Percentiles rank a stretch among this genome's conserved stretches.
These are phyloP conservation scores for Exobasidium cylindrosporum DNA, from an alignment of 1,284 basidiomycete genomes.

Conservation along the genomic window DNA sequence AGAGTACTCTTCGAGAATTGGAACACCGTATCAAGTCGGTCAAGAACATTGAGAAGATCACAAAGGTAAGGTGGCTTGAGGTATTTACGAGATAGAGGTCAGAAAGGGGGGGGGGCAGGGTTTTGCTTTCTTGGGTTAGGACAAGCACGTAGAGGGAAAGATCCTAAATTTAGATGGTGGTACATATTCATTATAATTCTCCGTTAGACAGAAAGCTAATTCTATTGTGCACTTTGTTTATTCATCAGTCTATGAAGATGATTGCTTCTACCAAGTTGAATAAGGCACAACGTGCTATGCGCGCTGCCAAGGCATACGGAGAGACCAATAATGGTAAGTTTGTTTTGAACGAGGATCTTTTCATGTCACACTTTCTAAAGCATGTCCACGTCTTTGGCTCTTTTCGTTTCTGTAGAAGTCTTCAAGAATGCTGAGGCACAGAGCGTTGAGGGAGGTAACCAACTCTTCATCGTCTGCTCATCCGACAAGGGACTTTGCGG, in stretches of 20 bases:
- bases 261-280: conserved; percentile 96
- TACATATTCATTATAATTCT: too few species aligned
- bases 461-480: conserved; percentile 77
- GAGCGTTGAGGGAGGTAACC: conserved; percentile 42
- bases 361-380: too few species aligned
- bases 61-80: not conserved
- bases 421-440: conserved; percentile 52
- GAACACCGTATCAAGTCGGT: conserved; percentile 96
- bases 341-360: too few species aligned
- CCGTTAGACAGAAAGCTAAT: too few species aligned
- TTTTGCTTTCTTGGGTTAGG: too few species aligned
- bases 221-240: too few species aligned
- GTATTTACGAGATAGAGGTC: too few species aligned
- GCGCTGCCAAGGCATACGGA: conserved; percentile 88
- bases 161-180: too few species aligned
- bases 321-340: conserved; percentile 78
- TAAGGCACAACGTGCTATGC: conserved; percentile 87
- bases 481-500: conserved; percentile 99
- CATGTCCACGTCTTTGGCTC: too few species aligned
- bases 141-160: too few species aligned
- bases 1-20: conserved; percentile 96
- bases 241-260: conserved; percentile 94
- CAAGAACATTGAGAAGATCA: conserved; percentile 66
- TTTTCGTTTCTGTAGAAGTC: conserved; percentile 46
- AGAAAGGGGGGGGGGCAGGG: too few species aligned